These are phyloP conservation scores for Picea sitchensis DNA, from an alignment of 75 land plant genomes.

Conservation along the genomic window DNA sequence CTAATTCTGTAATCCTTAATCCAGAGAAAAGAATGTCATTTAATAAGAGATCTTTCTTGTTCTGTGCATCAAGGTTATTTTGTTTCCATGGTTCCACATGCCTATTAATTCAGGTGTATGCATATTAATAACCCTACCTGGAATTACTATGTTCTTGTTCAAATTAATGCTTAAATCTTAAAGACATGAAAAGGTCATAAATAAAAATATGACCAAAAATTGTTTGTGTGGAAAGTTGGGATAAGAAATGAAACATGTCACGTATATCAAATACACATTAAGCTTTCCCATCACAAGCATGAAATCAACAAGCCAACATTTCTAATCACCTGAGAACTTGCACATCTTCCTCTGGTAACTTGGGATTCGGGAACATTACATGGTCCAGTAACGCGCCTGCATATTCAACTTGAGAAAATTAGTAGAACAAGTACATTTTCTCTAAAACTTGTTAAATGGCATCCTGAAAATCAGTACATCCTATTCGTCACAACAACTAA, in stretches of 20 bases:
- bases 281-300: not conserved
- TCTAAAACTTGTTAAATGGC: not conserved
- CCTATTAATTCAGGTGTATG: not conserved
- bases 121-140: not conserved
- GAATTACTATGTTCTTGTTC: not conserved
- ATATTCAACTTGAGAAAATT: not conserved
- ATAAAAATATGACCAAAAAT: not conserved
- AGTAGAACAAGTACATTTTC: not conserved
- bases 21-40: not conserved
- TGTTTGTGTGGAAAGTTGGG: not conserved
- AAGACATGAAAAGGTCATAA: not conserved
- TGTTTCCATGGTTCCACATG: not conserved
- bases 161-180: not conserved
- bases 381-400: conserved; percentile 33
- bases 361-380: conserved; percentile 28
- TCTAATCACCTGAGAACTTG: conserved; percentile 34
- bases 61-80: not conserved
- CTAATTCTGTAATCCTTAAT: not conserved
- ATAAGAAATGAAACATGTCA: not conserved
- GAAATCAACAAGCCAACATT: not conserved
- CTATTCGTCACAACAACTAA: not conserved
- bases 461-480: not conserved
- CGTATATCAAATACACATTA: not conserved
- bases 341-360: conserved; percentile 37
- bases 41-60: not conserved